These are phyloP conservation scores for Tuber borchii DNA, from an alignment of 495 filamentous ascomycete genomes.

Conservation along the genomic window DNA sequence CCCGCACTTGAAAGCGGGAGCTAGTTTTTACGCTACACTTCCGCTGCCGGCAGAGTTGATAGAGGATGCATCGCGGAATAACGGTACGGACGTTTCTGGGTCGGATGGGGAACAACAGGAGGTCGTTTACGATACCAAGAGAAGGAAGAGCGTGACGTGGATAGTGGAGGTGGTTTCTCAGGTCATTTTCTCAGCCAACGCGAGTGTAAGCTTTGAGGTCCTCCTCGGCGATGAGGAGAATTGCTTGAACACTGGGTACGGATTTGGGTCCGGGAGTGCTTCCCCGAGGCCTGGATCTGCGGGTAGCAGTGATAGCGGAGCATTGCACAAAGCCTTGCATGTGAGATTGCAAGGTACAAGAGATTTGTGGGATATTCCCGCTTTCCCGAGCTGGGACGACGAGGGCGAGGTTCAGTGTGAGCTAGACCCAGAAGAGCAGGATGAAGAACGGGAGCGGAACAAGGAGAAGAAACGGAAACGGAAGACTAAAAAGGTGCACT, in stretches of 20 bases:
- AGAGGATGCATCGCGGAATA: slow-evolving; percentile 12
- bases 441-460: slow-evolving; percentile 35
- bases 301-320: slow-evolving; percentile 12
- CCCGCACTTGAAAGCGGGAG: slow-evolving; percentile 90
- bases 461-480: slow-evolving; percentile 43
- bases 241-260: slow-evolving; percentile 58
- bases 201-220: slow-evolving; percentile 84
- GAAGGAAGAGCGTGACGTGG: slow-evolving; percentile 64
- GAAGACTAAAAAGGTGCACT: slow-evolving; percentile 64
- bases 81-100: slow-evolving; percentile 47
- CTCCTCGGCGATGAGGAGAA: slow-evolving; percentile 78
- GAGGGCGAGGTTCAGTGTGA: slow-evolving; percentile 28
- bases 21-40: slow-evolving; percentile 70
- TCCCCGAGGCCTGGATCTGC: slow-evolving; percentile 17
- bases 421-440: slow-evolving; percentile 38
- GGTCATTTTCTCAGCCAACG: slow-evolving; percentile 81
- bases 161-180: slow-evolving; percentile 86
- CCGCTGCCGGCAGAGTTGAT: slow-evolving; percentile 57
- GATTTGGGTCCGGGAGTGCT: slow-evolving; percentile 15
- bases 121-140: slow-evolving; percentile 31
- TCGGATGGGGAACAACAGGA: slow-evolving; percentile 47
- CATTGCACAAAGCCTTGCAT: slow-evolving; percentile 53
- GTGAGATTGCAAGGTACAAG: slow-evolving; percentile 79
- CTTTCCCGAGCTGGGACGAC: slow-evolving; percentile 57
- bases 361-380: slow-evolving; percentile 81